Evolutionary conservation across 2,329 filamentous ascomycete species (phyloP).

Genomic region (Fusarium avenaceum): DNA sequence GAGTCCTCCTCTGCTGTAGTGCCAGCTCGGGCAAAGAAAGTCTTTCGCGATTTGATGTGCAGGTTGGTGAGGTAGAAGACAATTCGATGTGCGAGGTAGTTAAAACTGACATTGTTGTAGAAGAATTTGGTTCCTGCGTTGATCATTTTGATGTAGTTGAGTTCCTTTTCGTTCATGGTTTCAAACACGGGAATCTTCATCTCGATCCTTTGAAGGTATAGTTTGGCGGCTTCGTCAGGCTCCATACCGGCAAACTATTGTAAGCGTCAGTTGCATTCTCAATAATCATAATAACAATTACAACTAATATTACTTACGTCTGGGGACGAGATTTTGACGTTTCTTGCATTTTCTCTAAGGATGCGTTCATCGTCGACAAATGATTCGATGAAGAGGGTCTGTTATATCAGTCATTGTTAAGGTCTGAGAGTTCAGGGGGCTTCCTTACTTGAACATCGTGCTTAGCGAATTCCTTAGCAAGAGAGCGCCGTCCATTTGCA

Average conservation of each 20-base stretch:
- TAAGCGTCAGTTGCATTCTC: slow-evolving; percentile 10
- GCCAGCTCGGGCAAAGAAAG: slow-evolving; percentile 91
- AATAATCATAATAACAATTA: no score
- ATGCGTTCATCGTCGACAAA: slow-evolving; percentile 94
- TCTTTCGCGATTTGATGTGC: slow-evolving; percentile 94
- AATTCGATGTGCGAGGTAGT: slow-evolving; percentile 95
- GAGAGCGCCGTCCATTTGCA: slow-evolving; percentile 80
- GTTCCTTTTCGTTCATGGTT: slow-evolving; percentile 92
- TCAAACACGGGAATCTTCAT: slow-evolving; percentile 96
- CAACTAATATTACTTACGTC: slow-evolving; percentile 71
- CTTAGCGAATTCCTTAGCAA: slow-evolving; percentile 98
- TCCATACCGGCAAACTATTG: slow-evolving; percentile 88
- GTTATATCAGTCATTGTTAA: slow-evolving; percentile 19
- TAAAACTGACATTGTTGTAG: slow-evolving; percentile 97
- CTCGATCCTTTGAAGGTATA: slow-evolving; percentile 91
- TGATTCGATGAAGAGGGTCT: slow-evolving; percentile 97
- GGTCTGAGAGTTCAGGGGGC: no score
- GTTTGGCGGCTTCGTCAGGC: slow-evolving; percentile 89
- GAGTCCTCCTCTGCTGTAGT: slow-evolving; percentile 89
- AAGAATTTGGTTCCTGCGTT: slow-evolving; percentile 94
- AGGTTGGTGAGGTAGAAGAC: slow-evolving; percentile 98
- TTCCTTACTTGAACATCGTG: slow-evolving; percentile 85
- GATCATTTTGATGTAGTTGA: slow-evolving; percentile 99
- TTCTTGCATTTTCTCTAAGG: slow-evolving; percentile 94
- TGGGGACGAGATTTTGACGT: slow-evolving; percentile 97